Evolutionary conservation across 306 rosid genomes (phyloP), one percentile per base, ranked within the genome.

Genomic region (Ormosia semicastrata): DNA sequence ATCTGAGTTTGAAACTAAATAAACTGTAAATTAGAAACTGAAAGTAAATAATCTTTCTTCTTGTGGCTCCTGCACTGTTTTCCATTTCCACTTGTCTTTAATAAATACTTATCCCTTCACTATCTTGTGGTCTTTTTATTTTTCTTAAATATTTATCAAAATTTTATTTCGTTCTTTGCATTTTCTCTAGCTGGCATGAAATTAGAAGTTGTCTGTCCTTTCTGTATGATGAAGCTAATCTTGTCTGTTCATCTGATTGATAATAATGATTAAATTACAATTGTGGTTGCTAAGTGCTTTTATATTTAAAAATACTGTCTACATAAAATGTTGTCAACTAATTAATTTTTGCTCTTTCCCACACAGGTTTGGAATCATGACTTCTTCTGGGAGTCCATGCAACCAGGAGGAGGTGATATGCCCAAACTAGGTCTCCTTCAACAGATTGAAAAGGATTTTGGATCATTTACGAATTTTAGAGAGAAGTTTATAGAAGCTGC

Each of bases 391-490:
- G 90, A 95, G 78, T 92, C 97, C 90, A 90, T 95, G 94, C 94
- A 90, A 86, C 99, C 97, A 49, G 96, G 96, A 82, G 99, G 99
- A 11, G 99, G 98, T 73, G 87, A 85, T 83, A 79, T 81, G 83
- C 98, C 98, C 46, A 72, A 47, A 86, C 87, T 87, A 66, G 97
- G 94, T 66, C 88, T 93, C 57, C 94, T 95, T 79, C 77, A 92
- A 71, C 98, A 95, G 89, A 95, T 95, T 77, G 98, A 95, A 87
- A 95, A 93, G 89, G 99, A 95, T 78, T 95, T 93, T 79, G 98
- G 97, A 66, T 95, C 99, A 65, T 95, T 85, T 79, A 40, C 83
- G 36, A 85, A 89, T 89, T 95, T 93, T 82, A 89, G 83, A 81
- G 96, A 92, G 76, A 93, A 87, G 77, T 92, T 95, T 81, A 58